phyloP scores from a whole-genome alignment of 495 filamentous ascomycete genomes.

The Penicillium daleae region DNA sequence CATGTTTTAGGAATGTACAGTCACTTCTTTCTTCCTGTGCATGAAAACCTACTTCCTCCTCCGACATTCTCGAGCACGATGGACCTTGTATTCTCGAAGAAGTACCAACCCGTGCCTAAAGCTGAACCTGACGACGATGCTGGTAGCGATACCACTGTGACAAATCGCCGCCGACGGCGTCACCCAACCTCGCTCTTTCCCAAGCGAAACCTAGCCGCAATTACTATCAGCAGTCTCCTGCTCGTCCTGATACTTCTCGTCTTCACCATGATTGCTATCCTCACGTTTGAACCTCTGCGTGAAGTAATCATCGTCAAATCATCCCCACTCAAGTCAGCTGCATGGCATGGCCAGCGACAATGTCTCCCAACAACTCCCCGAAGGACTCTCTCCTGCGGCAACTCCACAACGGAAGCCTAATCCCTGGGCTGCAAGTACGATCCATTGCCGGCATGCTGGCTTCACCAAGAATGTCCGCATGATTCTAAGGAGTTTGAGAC shows the following conservation, averaged over 20 bases:
- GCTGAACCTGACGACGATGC: background rate
- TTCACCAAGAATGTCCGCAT: background rate
- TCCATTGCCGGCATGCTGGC: background rate
- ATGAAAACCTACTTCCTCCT: background rate
- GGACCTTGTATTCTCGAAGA: background rate
- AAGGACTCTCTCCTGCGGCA: background rate
- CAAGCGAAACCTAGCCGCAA: background rate
- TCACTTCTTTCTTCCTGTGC: background rate
- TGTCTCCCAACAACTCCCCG: background rate
- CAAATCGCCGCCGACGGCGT: background rate
- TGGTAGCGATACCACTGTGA: background rate
- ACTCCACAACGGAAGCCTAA: background rate
- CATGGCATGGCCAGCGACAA: background rate
- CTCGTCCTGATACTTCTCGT: background rate
- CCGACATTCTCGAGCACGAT: background rate
- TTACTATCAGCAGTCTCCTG: background rate
- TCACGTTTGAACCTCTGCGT: background rate
- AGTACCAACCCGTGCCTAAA: background rate
- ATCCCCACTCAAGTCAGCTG: background rate
- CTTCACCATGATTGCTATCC: background rate
- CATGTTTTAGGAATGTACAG: background rate
- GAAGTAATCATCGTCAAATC: background rate
- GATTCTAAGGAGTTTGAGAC: background rate
- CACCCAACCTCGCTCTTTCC: background rate
- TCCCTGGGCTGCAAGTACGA: background rate